Conservation (phyloP, 202 grass and related monocot genomes). For the Brachypodium distachyon region DNA sequence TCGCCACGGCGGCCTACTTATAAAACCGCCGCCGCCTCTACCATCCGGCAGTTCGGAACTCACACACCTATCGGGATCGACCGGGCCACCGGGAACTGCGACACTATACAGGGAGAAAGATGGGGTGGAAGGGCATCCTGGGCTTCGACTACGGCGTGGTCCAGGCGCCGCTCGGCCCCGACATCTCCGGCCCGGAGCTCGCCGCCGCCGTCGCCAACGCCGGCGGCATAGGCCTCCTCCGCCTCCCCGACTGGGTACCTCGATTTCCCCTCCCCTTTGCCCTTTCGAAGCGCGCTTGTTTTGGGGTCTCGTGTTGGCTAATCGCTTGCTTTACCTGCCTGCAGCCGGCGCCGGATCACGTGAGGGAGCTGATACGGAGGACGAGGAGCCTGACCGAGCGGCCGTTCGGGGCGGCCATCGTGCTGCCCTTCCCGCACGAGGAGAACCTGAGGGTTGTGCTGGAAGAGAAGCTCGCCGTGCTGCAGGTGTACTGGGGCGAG, state of each 20-base stretch:
- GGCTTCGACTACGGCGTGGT: slow-evolving; percentile 83
- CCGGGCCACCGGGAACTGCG: background rate
- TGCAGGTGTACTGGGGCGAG: slow-evolving; percentile 93
- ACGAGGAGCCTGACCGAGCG: slow-evolving; percentile 65
- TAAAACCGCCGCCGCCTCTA: background rate
- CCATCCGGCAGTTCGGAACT: background rate
- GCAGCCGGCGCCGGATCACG: slow-evolving; percentile 74
- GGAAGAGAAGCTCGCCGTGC: slow-evolving; percentile 65
- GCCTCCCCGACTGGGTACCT: slow-evolving; percentile 84
- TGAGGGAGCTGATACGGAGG: slow-evolving; percentile 60
- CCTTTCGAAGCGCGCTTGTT: background rate
- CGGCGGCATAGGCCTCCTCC: slow-evolving; percentile 71
- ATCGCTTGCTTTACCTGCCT: background rate
- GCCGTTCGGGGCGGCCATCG: slow-evolving; percentile 68
- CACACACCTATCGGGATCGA: background rate
- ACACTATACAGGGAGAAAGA: background rate
- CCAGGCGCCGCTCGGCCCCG: slow-evolving; percentile 83
- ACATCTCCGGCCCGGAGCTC: slow-evolving; percentile 88
- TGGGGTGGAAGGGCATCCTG: slow-evolving; percentile 85
- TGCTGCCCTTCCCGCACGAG: slow-evolving; percentile 62
- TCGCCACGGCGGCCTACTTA: background rate
- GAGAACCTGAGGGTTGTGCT: slow-evolving; percentile 81
- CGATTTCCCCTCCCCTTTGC: background rate
- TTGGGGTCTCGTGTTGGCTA: background rate
- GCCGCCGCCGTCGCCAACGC: slow-evolving; percentile 78